phyloP scores from a whole-genome alignment of 1,139 yeast genomes.

The Yarrowia galli region DNA sequence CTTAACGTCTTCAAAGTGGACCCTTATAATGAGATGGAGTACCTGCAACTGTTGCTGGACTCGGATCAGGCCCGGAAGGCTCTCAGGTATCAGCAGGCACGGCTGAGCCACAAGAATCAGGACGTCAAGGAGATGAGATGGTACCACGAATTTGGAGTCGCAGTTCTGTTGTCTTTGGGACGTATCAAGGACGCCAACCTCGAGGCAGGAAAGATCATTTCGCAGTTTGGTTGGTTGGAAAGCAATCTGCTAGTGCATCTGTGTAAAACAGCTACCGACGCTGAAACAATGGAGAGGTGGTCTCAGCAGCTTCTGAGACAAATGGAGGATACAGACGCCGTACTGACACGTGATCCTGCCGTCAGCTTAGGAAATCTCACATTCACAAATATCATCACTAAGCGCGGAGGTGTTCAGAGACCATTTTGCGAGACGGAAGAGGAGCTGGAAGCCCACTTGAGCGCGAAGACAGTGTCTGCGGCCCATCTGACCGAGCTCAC shows the following conservation, averaged over 20 bases:
- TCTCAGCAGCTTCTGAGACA: constrained; percentile 19
- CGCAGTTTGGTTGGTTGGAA: constrained; percentile 30
- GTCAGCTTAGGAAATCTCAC: constrained; percentile 20
- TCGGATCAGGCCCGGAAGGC: constrained; percentile 7
- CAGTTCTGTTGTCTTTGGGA: constrained; percentile 3
- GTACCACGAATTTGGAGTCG: constrained; percentile 35
- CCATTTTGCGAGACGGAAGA: constrained; percentile 31
- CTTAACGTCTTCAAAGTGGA: constrained; percentile 16
- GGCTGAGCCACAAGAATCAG: constrained; percentile 6
- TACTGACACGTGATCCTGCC: not conserved
- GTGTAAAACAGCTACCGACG: constrained; percentile 8
- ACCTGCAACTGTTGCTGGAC: constrained; percentile 31
- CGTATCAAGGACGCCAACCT: constrained; percentile 3
- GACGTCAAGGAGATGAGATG: constrained; percentile 24
- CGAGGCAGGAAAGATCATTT: constrained; percentile 5
- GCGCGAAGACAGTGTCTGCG: constrained; percentile 3
- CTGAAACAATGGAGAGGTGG: not conserved
- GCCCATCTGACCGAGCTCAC: constrained; percentile 10
- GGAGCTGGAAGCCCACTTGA: not conserved
- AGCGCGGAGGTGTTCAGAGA: constrained; percentile 16
- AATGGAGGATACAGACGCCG: not conserved
- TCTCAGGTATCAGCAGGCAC: constrained; percentile 8
- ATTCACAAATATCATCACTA: constrained; percentile 25
- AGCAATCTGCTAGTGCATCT: constrained; percentile 18
- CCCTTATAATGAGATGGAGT: constrained; percentile 38